Evolutionary conservation across 805 yeast species (phyloP).

Genomic region (Starmerella bombi): DNA sequence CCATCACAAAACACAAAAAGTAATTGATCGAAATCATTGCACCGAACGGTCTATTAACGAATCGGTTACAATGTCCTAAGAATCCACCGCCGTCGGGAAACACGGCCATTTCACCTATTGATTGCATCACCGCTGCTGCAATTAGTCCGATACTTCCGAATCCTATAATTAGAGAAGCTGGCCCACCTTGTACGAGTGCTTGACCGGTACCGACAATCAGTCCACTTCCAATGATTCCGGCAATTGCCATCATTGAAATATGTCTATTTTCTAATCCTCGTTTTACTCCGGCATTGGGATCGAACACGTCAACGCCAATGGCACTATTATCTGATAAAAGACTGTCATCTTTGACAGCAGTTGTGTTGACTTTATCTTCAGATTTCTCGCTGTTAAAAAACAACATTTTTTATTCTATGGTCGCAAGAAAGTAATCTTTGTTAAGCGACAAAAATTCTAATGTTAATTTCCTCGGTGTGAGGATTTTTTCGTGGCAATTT

Average conservation of each 20-base stretch:
- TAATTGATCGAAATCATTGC: slow-evolving; percentile 38
- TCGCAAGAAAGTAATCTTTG: not conserved
- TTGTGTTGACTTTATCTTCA: not conserved
- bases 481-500: too few species aligned
- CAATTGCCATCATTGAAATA: slow-evolving; percentile 68
- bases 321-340: not conserved
- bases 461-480: too few species aligned
- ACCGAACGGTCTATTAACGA: slow-evolving; percentile 37
- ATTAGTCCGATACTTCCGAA: slow-evolving; percentile 39
- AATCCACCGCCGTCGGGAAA: slow-evolving; percentile 45
- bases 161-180: slow-evolving; percentile 39
- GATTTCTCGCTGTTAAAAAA: not conserved
- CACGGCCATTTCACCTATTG: slow-evolving; percentile 44
- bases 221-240: slow-evolving; percentile 78
- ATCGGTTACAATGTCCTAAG: slow-evolving; percentile 35
- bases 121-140: slow-evolving; percentile 41
- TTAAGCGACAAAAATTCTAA: too few species aligned
- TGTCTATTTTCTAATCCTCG: slow-evolving; percentile 47
- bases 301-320: slow-evolving; percentile 19
- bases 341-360: not conserved
- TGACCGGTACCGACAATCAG: slow-evolving; percentile 51
- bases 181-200: slow-evolving; percentile 38
- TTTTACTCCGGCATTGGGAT: slow-evolving; percentile 28
- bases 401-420: not conserved
- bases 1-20: slow-evolving; percentile 38